phyloP scores from a whole-genome alignment of 345 rosid genomes.

The Cardamine resedifolia region DNA sequence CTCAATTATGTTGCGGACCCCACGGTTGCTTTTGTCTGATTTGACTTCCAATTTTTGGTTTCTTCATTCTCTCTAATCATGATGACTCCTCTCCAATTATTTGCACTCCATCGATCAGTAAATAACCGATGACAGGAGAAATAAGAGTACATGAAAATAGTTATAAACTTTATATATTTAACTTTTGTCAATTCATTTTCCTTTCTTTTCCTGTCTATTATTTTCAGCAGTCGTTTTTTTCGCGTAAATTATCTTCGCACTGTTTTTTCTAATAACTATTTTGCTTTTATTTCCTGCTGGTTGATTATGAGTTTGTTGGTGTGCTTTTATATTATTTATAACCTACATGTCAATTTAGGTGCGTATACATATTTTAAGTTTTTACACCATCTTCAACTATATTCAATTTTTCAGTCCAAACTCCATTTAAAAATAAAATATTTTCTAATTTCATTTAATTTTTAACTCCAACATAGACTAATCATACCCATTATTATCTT shows the following conservation, averaged over 20 bases:
- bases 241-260: not conserved
- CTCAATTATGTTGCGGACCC: conserved; percentile 9
- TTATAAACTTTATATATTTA: not conserved
- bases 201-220: not conserved
- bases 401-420: no score
- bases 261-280: no score
- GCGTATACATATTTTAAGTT: not conserved
- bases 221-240: not conserved
- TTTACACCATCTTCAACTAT: no score
- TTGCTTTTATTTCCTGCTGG: not conserved
- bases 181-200: not conserved
- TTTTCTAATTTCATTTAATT: no score
- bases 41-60: conserved; percentile 14
- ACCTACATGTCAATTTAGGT: no score
- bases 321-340: not conserved
- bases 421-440: no score
- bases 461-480: no score
- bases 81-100: conserved; percentile 14
- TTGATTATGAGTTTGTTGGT: not conserved
- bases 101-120: conserved; percentile 17
- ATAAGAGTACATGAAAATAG: not conserved
- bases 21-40: conserved; percentile 19
- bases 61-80: conserved; percentile 30
- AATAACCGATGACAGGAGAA: not conserved
- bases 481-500: no score